phyloP scores from a whole-genome alignment of 371 early-diverging fungal genomes.

The Mucor lusitanicus region DNA sequence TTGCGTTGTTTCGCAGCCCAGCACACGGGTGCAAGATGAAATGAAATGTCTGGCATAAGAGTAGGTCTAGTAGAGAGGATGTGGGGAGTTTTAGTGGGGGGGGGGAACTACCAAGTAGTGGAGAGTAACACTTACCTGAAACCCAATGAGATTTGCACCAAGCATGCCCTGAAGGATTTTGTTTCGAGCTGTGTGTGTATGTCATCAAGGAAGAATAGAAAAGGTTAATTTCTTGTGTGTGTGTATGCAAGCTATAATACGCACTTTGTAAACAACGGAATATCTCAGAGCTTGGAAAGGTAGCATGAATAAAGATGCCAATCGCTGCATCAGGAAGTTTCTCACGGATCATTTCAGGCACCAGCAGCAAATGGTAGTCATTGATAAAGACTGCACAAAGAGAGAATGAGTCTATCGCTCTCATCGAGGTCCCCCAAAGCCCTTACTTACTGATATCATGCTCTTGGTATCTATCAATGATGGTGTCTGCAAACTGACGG shows the following conservation, averaged over 20 bases:
- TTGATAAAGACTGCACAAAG: conserved; percentile 87
- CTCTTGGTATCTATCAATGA: conserved; percentile 71
- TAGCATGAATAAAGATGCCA: conserved; percentile 98
- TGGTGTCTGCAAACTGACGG: conserved; percentile 80
- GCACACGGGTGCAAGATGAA: conserved; percentile 87
- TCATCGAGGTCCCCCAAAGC: too few species aligned
- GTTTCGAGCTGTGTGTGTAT: conserved; percentile 68
- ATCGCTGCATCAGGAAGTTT: conserved; percentile 81
- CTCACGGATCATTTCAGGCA: conserved; percentile 86
- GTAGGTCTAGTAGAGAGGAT: too few species aligned
- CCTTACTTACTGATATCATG: conserved; percentile 89
- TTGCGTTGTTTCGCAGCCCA: conserved; percentile 87
- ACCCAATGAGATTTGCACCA: conserved; percentile 89
- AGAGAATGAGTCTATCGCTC: not conserved
- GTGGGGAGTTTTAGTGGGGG: too few species aligned
- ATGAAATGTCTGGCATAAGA: conserved; percentile 97
- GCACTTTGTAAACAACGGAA: conserved; percentile 91
- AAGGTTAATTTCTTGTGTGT: not conserved
- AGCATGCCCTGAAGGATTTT: conserved; percentile 92
- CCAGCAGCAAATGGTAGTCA: conserved; percentile 96
- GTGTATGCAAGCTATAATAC: conserved; percentile 12
- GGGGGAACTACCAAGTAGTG: too few species aligned
- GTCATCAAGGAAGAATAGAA: conserved; percentile 7
- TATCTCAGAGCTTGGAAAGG: conserved; percentile 94
- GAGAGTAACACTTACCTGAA: conserved; percentile 74